Conservation (phyloP, 2,329 filamentous ascomycete species). For the Sporothrix curviconia region DNA sequence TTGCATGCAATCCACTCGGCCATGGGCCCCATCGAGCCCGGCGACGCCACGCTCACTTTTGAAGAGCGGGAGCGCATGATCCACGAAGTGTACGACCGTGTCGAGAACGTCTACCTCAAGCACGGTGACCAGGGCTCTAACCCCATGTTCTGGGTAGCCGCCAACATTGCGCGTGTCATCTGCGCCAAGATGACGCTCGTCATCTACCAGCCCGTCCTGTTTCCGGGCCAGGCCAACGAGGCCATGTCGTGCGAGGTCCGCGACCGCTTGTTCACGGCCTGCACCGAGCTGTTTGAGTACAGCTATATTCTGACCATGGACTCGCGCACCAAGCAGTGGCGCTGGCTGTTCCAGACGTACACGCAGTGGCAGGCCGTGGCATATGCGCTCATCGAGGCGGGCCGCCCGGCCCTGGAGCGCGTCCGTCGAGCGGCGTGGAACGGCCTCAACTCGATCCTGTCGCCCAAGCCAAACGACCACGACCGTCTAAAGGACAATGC, state of each 20-base stretch:
- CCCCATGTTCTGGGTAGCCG: constrained; percentile 45
- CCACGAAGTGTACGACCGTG: constrained; percentile 28
- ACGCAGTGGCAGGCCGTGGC: constrained; percentile 54
- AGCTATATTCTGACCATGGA: constrained; percentile 49
- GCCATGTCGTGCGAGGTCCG: constrained; percentile 27
- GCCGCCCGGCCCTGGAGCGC: constrained; percentile 35
- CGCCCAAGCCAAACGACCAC: constrained; percentile 32
- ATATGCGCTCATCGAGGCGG: constrained; percentile 47
- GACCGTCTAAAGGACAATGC: constrained; percentile 40
- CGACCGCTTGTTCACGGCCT: constrained; percentile 40
- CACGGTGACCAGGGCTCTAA: constrained; percentile 40
- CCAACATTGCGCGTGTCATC: constrained; percentile 43
- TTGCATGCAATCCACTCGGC: constrained; percentile 33
- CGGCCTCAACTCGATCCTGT: constrained; percentile 26
- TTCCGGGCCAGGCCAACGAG: constrained; percentile 31
- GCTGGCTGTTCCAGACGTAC: constrained; percentile 54
- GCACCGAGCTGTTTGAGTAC: constrained; percentile 51
- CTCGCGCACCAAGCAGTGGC: constrained; percentile 42
- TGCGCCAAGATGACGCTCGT: constrained; percentile 49
- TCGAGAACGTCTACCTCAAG: constrained; percentile 49
- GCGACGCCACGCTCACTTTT: constrained; percentile 28
- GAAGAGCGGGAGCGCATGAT: constrained; percentile 38
- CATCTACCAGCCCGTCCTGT: constrained; percentile 46
- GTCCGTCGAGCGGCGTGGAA: constrained; percentile 26
- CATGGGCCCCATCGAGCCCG: constrained; percentile 25